A percentile compares a stretch with the other conserved stretches of the same genome.
Conservation (phyloP, 192 early-diverging fungal genomes). For the Mortierella hygrophila region DNA sequence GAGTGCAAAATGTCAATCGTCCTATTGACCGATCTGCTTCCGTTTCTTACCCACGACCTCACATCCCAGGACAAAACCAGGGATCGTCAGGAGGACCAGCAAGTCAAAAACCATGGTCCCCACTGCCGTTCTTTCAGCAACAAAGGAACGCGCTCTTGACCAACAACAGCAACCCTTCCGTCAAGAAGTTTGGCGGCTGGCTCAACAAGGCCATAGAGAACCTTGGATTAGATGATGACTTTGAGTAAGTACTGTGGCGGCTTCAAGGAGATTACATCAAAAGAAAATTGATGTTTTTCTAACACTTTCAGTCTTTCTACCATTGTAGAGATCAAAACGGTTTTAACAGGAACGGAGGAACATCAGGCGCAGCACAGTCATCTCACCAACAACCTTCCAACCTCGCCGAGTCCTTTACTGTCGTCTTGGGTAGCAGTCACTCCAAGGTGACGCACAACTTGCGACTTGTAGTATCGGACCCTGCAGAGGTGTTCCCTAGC, state of each 20-base stretch:
- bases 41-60: constrained; percentile 34
- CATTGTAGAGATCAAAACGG: neutral
- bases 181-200: constrained; percentile 66
- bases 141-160: constrained; percentile 64
- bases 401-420: constrained; percentile 80
- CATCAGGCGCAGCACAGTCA: too few relatives aligned
- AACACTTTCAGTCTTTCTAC: neutral
- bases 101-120: constrained; percentile 59
- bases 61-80: constrained; percentile 15
- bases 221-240: constrained; percentile 67
- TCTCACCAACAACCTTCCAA: constrained; percentile 41
- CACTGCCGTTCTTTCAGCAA: constrained; percentile 67
- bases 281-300: neutral
- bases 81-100: constrained; percentile 23
- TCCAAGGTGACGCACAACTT: constrained; percentile 82
- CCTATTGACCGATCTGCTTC: constrained; percentile 29
- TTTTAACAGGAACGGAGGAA: neutral
- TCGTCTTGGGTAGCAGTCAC: constrained; percentile 77
- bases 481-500: constrained; percentile 42
- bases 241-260: constrained; percentile 27
- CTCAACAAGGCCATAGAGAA: constrained; percentile 78
- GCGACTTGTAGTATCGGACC: constrained; percentile 65
- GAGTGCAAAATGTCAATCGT: neutral
- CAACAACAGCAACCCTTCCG: constrained; percentile 57
- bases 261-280: neutral